phyloP scores from a whole-genome alignment of 257 asterid genomes.

The Coffea eugenioides region DNA sequence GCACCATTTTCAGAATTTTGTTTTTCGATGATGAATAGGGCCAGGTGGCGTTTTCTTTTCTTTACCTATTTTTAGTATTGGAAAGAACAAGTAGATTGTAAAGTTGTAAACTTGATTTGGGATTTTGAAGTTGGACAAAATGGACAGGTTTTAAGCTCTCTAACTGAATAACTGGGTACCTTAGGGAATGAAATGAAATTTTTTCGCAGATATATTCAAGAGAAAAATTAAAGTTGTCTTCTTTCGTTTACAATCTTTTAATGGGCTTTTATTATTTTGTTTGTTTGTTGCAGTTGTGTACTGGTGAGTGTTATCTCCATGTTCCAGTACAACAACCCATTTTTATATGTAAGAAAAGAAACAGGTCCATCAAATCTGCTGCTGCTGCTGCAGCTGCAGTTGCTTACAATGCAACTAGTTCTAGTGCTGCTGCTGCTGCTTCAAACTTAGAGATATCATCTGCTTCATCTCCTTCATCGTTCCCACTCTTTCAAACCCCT shows the following conservation, averaged over 20 bases:
- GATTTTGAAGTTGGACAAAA: not conserved
- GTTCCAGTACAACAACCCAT: conserved; percentile 28
- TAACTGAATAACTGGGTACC: not conserved
- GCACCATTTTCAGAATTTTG: not conserved
- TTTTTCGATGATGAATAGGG: not conserved
- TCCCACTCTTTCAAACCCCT: conserved; percentile 60
- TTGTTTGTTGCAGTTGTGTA: conserved; percentile 31
- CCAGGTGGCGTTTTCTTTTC: not conserved
- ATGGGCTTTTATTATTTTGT: conserved; percentile 1
- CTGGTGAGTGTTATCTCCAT: conserved; percentile 17
- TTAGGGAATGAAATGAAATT: not conserved
- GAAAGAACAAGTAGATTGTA: not conserved
- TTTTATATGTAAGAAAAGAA: conserved; percentile 19
- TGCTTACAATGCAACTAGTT: conserved; percentile 18
- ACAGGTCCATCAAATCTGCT: conserved; percentile 17
- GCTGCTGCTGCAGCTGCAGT: conserved; percentile 5
- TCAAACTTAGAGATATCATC: conserved; percentile 24
- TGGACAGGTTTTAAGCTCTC: not conserved
- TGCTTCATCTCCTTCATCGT: conserved; percentile 39
- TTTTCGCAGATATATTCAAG: not conserved
- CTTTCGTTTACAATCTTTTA: not conserved
- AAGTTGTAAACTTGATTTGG: conserved; percentile 6
- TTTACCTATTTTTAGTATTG: not conserved
- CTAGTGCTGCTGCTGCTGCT: conserved; percentile 23
- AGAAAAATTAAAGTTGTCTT: not conserved